phyloP scores from a whole-genome alignment of 768 basidiomycete genomes.

The Tulasnella sp. region DNA sequence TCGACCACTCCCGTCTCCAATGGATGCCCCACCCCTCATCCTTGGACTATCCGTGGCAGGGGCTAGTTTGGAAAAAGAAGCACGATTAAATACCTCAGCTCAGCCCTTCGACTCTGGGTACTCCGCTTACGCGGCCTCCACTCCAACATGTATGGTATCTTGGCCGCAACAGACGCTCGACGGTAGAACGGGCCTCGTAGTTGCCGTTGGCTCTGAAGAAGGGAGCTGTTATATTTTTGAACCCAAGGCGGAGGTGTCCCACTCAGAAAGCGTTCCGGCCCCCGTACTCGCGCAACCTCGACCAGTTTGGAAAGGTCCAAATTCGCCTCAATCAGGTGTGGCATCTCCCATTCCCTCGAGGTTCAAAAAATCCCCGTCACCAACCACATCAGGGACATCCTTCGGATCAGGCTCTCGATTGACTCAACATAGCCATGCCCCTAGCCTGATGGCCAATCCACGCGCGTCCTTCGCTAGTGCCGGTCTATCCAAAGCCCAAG shows the following conservation, averaged over 20 bases:
- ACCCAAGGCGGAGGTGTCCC: not conserved
- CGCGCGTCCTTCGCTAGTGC: slow-evolving; percentile 49
- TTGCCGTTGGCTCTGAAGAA: not conserved
- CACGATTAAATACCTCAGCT: not conserved
- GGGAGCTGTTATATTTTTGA: not conserved
- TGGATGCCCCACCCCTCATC: slow-evolving; percentile 1
- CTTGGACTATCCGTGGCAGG: not conserved
- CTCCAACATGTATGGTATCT: not conserved
- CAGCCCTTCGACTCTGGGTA: not conserved
- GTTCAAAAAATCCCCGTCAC: not conserved
- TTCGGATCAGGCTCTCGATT: not conserved
- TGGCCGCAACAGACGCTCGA: not conserved
- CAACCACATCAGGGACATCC: not conserved
- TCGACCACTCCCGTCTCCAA: not conserved
- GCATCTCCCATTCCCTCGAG: not conserved
- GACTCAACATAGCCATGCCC: not conserved
- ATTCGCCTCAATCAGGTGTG: not conserved
- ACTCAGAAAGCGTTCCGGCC: not conserved
- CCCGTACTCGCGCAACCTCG: not conserved
- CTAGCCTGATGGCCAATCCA: slow-evolving; percentile 26
- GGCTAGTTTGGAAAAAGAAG: not conserved
- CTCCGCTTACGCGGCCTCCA: not conserved
- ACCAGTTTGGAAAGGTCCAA: not conserved
- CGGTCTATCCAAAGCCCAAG: slow-evolving; percentile 56
- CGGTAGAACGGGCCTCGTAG: not conserved